A percentile compares a stretch with the other conserved stretches of the same genome.
phyloP scores from a whole-genome alignment of 805 yeast species.

The Yarrowia hollandica region DNA sequence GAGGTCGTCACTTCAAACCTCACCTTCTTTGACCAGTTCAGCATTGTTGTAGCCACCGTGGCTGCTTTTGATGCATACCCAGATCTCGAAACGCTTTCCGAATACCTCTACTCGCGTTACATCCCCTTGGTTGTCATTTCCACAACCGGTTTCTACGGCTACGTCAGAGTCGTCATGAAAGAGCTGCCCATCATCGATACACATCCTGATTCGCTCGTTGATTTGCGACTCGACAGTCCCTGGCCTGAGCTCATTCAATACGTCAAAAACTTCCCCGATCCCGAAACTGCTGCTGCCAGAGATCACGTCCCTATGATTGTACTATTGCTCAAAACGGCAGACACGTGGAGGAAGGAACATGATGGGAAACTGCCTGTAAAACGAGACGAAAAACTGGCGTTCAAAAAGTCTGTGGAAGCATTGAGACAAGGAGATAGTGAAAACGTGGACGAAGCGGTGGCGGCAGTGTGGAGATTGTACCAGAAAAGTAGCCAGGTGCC shows the following conservation, averaged over 20 bases:
- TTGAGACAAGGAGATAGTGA: conserved; percentile 47
- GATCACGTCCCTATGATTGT: conserved; percentile 72
- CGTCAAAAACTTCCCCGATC: conserved; percentile 46
- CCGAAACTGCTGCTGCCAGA: conserved; percentile 48
- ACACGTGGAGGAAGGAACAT: conserved; percentile 44
- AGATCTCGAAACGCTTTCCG: conserved; percentile 40
- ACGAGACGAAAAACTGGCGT: conserved; percentile 46
- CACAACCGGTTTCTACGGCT: conserved; percentile 66
- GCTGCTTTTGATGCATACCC: conserved; percentile 37
- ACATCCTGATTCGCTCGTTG: conserved; percentile 63
- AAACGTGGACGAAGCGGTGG: conserved; percentile 55
- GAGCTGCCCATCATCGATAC: conserved; percentile 74
- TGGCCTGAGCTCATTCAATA: conserved; percentile 67
- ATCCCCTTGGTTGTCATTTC: conserved; percentile 58
- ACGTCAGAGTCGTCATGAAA: conserved; percentile 50
- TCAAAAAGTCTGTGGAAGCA: conserved; percentile 44
- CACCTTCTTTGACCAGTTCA: conserved; percentile 52
- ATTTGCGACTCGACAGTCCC: conserved; percentile 64
- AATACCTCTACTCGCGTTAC: conserved; percentile 45
- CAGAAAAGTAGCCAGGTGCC: conserved; percentile 42
- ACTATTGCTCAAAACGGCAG: conserved; percentile 56
- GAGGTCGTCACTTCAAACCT: conserved; percentile 24
- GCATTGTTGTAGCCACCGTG: conserved; percentile 49
- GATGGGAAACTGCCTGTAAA: conserved; percentile 40
- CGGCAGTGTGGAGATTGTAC: conserved; percentile 48